Conservation (phyloP, 768 basidiomycete species). For the Krasilnikovozyma curviuscula region DNA sequence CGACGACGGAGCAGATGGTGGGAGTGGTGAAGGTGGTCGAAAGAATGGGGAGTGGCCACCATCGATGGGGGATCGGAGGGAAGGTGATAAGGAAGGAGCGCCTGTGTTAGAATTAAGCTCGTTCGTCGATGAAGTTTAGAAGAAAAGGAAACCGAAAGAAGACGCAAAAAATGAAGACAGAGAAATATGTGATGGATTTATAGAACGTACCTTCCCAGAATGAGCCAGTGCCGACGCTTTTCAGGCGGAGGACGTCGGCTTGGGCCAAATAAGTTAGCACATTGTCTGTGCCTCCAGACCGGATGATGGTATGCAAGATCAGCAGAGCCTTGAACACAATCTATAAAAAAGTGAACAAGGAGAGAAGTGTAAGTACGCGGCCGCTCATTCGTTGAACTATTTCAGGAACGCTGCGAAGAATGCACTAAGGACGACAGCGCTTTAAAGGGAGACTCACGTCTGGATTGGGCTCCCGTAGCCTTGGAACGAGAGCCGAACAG, state of each 20-base stretch:
- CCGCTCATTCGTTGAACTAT: no score
- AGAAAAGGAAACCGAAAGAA: no score
- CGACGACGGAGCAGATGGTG: no score
- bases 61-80: no score
- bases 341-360: conserved; percentile 27
- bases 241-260: conserved; percentile 53
- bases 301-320: conserved; percentile 87
- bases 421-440: no score
- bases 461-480: conserved; percentile 77
- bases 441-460: conserved; percentile 43
- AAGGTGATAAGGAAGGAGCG: conserved; percentile 13
- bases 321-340: conserved; percentile 96
- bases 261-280: conserved; percentile 64
- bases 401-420: no score
- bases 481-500: conserved; percentile 63
- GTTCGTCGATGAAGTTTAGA: no score
- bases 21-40: no score
- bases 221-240: conserved; percentile 56
- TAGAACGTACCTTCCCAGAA: conserved; percentile 55
- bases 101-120: no score
- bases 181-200: no score
- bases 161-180: no score
- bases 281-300: conserved; percentile 89
- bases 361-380: no score
- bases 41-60: not conserved